phyloP scores from a whole-genome alignment of 2,329 filamentous ascomycete genomes.

The Penicillium sp. region DNA sequence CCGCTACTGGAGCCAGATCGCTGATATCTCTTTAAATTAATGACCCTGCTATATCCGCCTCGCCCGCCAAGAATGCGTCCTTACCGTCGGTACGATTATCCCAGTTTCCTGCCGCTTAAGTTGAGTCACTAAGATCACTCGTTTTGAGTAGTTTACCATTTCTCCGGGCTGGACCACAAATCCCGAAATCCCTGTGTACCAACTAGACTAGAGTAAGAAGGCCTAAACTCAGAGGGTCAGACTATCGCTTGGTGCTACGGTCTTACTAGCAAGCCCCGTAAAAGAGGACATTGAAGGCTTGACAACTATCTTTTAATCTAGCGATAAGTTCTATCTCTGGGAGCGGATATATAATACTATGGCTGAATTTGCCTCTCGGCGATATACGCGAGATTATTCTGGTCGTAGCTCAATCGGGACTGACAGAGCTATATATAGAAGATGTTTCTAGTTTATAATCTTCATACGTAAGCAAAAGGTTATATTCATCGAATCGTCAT shows the following conservation, averaged over 20 bases:
- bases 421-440: no score
- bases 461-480: no score
- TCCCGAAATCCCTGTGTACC: neutral
- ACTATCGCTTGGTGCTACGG: neutral
- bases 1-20: neutral
- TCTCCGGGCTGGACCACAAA: neutral
- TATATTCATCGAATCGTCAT: no score
- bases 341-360: neutral
- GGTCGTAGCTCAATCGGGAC: no score
- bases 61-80: no score
- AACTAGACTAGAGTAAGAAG: neutral
- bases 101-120: no score
- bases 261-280: neutral
- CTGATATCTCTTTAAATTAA: neutral
- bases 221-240: neutral
- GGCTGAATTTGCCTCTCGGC: neutral
- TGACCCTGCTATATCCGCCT: no score
- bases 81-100: no score
- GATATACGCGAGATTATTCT: no score
- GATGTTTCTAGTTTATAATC: no score
- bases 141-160: neutral
- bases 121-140: no score
- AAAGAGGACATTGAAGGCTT: neutral
- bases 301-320: neutral
- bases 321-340: neutral